Percentiles rank a stretch among this genome's conserved stretches.
phyloP scores from a whole-genome alignment of 2,329 filamentous ascomycete species.

The Aspergillus neoniger region DNA sequence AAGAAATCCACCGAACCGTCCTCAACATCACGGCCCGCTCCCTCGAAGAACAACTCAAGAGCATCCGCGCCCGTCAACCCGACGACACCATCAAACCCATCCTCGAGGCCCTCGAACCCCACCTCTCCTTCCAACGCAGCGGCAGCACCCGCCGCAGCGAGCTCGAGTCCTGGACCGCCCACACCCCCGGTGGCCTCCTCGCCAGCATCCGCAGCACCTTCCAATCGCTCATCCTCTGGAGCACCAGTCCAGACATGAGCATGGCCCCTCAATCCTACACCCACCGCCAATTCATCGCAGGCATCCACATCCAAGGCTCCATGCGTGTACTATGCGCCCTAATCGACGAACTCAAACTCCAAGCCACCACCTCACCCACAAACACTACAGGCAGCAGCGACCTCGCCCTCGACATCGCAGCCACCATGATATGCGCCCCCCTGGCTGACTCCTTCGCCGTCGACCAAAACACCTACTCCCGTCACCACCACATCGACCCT shows the following conservation, averaged over 20 bases:
- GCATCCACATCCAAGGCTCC: conserved; percentile 45
- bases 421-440: conserved; percentile 46
- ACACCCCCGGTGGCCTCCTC: conserved; percentile 49
- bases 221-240: conserved; percentile 57
- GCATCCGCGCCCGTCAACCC: conserved; percentile 52
- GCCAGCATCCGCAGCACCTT: conserved; percentile 53
- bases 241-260: conserved; percentile 50
- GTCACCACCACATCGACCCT: conserved; percentile 36
- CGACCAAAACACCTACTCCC: conserved; percentile 33
- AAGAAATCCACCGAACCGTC: conserved; percentile 62
- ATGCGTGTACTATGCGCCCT: conserved; percentile 40
- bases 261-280: conserved; percentile 58
- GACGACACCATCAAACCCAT: conserved; percentile 54
- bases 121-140: conserved; percentile 54
- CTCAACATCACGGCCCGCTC: conserved; percentile 57
- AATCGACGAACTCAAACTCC: conserved; percentile 46
- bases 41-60: conserved; percentile 55
- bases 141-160: conserved; percentile 50
- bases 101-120: conserved; percentile 53
- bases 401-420: conserved; percentile 47
- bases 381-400: conserved; percentile 39
- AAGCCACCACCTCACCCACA: conserved; percentile 17
- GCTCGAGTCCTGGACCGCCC: conserved; percentile 54
- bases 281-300: conserved; percentile 53
- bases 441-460: conserved; percentile 42